Base-by-base conservation (phyloP, 2,329 filamentous ascomycete genomes). In the Alternaria tenuissima region DNA sequence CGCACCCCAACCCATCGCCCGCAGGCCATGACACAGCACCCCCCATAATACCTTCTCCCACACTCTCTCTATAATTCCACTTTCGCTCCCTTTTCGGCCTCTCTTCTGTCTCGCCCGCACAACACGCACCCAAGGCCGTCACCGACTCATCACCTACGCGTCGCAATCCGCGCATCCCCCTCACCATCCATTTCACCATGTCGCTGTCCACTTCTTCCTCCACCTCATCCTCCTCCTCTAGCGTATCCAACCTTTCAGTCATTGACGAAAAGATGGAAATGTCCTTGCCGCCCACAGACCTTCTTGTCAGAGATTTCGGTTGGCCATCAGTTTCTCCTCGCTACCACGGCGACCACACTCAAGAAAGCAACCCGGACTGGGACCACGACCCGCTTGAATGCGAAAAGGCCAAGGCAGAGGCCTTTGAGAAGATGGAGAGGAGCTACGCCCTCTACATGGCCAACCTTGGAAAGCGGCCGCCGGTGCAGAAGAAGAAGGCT, bases 331-430 rank as follows among this genome's bases (percentile, higher is more conserved):
- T 65, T 11, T 71, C 67, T 51, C 63, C 69, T 32, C 63, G 69
- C 32, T 71, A 72, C 42, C 65, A 57, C 41, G 69, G 69, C 47
- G 69, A 72, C 58, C 69, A 72, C 57, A 69, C 65, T 8, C 69
- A 63, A n/a, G 65, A 65, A 47, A 72, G 68, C 61, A 72, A 72
- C 16, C 69, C 69, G 2, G 69, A 71, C 24, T 70, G 68, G 63
- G 66, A 64, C 2, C 62, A 71, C 59, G 64, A 72, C 56, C 66
- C 66, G 14, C 59, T 71, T 34, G 64, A 66, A 30, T 69, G 67
- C 32, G 62, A 68, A 16, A 61, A 70, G 47, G 61, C 63, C 1
- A 63, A 65, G 38, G 62, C 68, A 57, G 63, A 62, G 39, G 69
- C 69, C 4, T 67, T 71, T 53, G 55, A 67, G 61, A 71, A 66